Evolutionary conservation across 2,329 filamentous ascomycete genomes (phyloP), one percentile per base, ranked within the genome.

Genomic region (Sporothrix mexicana): DNA sequence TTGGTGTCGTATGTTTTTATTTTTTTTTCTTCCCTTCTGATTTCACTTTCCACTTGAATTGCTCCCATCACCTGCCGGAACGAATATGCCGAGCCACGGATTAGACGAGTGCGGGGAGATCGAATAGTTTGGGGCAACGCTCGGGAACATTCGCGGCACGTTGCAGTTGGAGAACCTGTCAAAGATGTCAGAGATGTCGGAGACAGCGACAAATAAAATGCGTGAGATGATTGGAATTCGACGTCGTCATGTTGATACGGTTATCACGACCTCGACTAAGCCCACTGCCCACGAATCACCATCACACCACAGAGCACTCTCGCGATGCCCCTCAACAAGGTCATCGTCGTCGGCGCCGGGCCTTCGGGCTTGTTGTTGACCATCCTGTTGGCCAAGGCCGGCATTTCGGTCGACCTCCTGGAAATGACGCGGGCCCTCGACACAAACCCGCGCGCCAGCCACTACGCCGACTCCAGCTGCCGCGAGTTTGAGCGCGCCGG

Each of bases 321-420:
- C 51, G 13, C 9, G 6, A 66, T 66, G 62, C 62, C 41, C 15
- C 62, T 66, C 62, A 47, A 41, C 41, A 66, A 76, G 49, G 68
- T 77, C 10, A 73, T 78, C n/a, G 68, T 78, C 51, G 76, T 78
- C 23, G 77, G 77, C 36, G 77, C 78, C 2, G 77, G 78, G 7
- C 78, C 85, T 1, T 83, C 84, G 0, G 85, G 85, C 25, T 80
- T 87, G 1, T 79, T 86, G 8, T 81, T 85, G 13, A 83, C 81
- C 23, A 81, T 89, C 2, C 82, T 89, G 2, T 83, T 90, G 9
- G 83, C 86, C 25, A 84, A 85, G 75, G 82, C 85, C 72, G 82
- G 83, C 59, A 86, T 77, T 10, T 73, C 76, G 1, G 78, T 78
- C 25, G 77, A 76, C 1, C 73, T 81, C 4, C 71, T 80, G 30